These are phyloP conservation scores for Neonectria ditissima DNA, from an alignment of 2,329 filamentous ascomycete species.

Conservation along the genomic window DNA sequence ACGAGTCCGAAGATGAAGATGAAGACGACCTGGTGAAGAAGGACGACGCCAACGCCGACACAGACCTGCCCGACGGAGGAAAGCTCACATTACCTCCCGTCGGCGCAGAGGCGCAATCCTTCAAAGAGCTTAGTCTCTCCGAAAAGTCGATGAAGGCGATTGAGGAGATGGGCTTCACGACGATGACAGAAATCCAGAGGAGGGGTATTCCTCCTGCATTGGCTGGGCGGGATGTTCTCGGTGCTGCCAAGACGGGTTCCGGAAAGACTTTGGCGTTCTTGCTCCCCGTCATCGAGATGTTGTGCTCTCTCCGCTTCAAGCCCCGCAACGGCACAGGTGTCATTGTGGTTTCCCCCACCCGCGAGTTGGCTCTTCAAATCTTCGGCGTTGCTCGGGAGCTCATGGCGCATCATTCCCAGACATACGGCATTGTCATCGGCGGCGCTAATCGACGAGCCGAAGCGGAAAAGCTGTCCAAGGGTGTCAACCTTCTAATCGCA, in stretches of 20 bases:
- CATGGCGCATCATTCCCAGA: slow-evolving; percentile 92
- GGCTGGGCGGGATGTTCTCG: slow-evolving; percentile 91
- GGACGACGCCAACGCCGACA: slow-evolving; percentile 48
- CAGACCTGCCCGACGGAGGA: slow-evolving; percentile 52
- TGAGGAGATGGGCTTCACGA: slow-evolving; percentile 90
- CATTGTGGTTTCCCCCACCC: slow-evolving; percentile 90
- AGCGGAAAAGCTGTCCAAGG: slow-evolving; percentile 92
- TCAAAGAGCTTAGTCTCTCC: slow-evolving; percentile 85
- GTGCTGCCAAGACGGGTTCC: slow-evolving; percentile 94
- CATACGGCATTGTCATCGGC: slow-evolving; percentile 95
- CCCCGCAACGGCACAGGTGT: slow-evolving; percentile 93
- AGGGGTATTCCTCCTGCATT: slow-evolving; percentile 88
- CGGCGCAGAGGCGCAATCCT: slow-evolving; percentile 73
- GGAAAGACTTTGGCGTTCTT: slow-evolving; percentile 97
- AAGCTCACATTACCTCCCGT: slow-evolving; percentile 65
- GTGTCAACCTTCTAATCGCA: slow-evolving; percentile 93
- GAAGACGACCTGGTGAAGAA: slow-evolving; percentile 43
- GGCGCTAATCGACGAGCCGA: slow-evolving; percentile 92
- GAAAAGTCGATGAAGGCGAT: slow-evolving; percentile 92
- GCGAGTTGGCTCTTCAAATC: slow-evolving; percentile 94
- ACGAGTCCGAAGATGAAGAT: slow-evolving; percentile 43
- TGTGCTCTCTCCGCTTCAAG: slow-evolving; percentile 91
- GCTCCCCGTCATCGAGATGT: slow-evolving; percentile 93
- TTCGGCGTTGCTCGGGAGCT: slow-evolving; percentile 95
- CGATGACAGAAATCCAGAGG: slow-evolving; percentile 95